Percentiles rank a stretch among this genome's conserved stretches.
Conservation (phyloP, 1,139 yeast genomes). For the Pichiaceae sp. region DNA sequence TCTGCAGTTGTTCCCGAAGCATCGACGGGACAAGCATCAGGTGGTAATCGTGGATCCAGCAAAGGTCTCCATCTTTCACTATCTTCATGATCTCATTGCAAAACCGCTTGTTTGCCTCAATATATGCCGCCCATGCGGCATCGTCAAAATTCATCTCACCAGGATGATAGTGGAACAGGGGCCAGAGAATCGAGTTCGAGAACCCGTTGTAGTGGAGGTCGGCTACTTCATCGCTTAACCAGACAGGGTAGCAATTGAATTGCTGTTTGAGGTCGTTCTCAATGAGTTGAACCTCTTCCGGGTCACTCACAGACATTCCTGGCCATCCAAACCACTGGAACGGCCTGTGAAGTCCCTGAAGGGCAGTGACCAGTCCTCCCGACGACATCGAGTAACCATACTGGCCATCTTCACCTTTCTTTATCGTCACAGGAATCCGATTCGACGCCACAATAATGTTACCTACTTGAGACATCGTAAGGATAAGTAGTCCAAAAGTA, state of each 20-base stretch:
- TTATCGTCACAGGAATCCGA: constrained; percentile 89
- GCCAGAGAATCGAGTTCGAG: constrained; percentile 90
- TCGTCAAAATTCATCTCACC: constrained; percentile 99
- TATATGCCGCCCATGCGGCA: constrained; percentile 96
- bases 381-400: constrained; percentile 77
- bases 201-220: constrained; percentile 97
- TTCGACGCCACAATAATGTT: constrained; percentile 91
- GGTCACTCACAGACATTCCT: constrained; percentile 74
- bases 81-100: constrained; percentile 66
- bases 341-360: constrained; percentile 83
- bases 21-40: constrained; percentile 90
- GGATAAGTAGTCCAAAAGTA: too few species aligned
- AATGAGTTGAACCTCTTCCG: constrained; percentile 56
- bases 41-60: constrained; percentile 91
- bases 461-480: too few species aligned
- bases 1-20: constrained; percentile 59
- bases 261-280: constrained; percentile 61
- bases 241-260: constrained; percentile 88
- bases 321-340: constrained; percentile 99
- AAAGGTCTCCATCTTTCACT: constrained; percentile 76
- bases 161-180: constrained; percentile 96
- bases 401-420: constrained; percentile 30
- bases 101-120: constrained; percentile 83
- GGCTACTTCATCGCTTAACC: constrained; percentile 78
- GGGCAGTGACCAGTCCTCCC: constrained; percentile 94